phyloP scores from a whole-genome alignment of 2,329 filamentous ascomycete genomes.

The Diaporthe australafricana region DNA sequence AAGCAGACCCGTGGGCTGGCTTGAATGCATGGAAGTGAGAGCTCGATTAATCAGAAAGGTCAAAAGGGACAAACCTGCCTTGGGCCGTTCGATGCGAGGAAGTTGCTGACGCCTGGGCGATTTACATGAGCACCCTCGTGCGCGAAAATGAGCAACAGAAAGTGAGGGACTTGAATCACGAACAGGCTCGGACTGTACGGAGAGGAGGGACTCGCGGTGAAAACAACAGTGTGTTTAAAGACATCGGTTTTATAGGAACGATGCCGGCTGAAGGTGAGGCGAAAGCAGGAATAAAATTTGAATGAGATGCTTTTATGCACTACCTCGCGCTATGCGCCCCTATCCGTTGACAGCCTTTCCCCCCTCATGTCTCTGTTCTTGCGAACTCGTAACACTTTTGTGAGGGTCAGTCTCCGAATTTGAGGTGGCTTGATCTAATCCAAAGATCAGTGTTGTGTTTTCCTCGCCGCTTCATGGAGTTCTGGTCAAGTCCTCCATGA shows the following conservation, averaged over 20 bases:
- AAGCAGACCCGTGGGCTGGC: slow-evolving; percentile 76
- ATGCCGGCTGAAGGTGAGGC: neutral
- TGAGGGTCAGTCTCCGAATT: neutral
- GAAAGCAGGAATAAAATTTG: slow-evolving; percentile 17
- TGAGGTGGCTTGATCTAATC: neutral
- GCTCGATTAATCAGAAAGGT: neutral
- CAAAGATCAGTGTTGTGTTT: neutral
- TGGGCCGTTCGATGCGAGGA: neutral
- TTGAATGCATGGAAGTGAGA: slow-evolving; percentile 75
- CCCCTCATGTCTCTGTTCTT: neutral
- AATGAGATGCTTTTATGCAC: slow-evolving; percentile 7
- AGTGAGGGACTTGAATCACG: neutral
- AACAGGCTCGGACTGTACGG: neutral
- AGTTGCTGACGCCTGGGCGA: neutral
- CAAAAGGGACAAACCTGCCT: neutral
- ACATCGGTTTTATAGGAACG: neutral
- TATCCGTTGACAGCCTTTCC: neutral
- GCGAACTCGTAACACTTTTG: neutral
- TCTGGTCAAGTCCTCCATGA: neutral
- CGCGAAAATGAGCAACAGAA: neutral
- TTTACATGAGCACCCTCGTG: neutral
- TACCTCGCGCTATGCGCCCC: neutral
- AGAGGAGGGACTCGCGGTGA: neutral
- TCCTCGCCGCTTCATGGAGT: too few relatives aligned
- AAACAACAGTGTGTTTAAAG: neutral